Conservation (phyloP, 345 rosid genomes). For the Lenwebbia sp. region DNA sequence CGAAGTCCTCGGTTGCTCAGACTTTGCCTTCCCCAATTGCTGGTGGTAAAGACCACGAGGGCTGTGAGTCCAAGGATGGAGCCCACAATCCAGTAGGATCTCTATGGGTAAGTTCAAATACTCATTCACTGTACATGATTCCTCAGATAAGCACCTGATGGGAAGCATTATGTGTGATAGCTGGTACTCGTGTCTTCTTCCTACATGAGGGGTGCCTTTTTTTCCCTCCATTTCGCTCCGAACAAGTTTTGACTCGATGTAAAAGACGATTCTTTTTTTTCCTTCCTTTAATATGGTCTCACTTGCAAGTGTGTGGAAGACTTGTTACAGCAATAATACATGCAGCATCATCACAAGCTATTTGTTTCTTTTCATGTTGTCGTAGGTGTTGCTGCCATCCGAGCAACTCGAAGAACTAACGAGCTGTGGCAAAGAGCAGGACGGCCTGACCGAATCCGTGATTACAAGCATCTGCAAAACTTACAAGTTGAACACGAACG, state of each 20-base stretch:
- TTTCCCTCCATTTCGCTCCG: background rate
- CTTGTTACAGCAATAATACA: background rate
- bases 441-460: constrained; percentile 31
- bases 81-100: background rate
- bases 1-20: constrained; percentile 26
- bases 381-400: constrained; percentile 63
- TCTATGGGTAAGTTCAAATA: background rate
- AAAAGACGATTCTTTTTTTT: background rate
- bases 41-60: constrained; percentile 1
- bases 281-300: background rate
- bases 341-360: background rate
- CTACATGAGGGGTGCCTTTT: too few relatives aligned
- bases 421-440: constrained; percentile 12
- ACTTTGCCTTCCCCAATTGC: constrained; percentile 3
- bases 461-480: constrained; percentile 47
- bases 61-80: constrained; percentile 1
- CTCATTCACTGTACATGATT: background rate
- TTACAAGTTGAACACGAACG: constrained; percentile 36
- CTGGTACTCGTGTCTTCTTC: background rate
- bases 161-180: background rate
- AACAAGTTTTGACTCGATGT: background rate
- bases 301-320: background rate
- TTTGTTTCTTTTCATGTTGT: background rate
- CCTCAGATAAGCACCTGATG: background rate
- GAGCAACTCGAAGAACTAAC: constrained; percentile 43